Conservation (phyloP, 306 rosid genomes). For the Glycine latifolia region DNA sequence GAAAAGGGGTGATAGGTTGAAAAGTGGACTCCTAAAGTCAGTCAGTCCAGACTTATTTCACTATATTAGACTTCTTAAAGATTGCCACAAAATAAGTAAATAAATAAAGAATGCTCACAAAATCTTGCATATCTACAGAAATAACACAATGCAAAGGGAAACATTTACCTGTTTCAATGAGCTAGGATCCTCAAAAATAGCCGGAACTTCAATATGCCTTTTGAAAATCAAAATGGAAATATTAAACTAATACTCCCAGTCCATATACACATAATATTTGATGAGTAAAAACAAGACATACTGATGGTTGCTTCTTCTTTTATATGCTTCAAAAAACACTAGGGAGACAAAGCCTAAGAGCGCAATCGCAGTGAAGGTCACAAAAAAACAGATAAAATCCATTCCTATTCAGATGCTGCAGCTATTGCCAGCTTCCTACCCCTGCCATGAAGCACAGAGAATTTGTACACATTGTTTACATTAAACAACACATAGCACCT, state of each 20-base stretch:
- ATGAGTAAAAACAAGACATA: conserved; percentile 44
- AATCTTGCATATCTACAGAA: neutral
- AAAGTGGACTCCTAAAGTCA: neutral
- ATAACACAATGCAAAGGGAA: conserved; percentile 31
- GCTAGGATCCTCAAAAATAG: conserved; percentile 82
- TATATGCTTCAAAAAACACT: conserved; percentile 69
- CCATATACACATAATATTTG: neutral
- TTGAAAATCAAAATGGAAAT: conserved; percentile 7
- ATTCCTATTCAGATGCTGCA: conserved; percentile 36
- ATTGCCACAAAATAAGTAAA: neutral
- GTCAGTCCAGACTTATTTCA: conserved; percentile 27
- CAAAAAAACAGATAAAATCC: conserved; percentile 55
- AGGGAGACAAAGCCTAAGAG: conserved; percentile 54
- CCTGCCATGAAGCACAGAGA: conserved; percentile 38
- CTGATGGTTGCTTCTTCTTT: conserved; percentile 78
- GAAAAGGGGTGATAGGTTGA: neutral
- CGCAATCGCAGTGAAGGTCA: conserved; percentile 47
- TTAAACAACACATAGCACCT: conserved; percentile 1
- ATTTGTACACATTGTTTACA: conserved; percentile 9
- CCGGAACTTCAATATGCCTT: conserved; percentile 86
- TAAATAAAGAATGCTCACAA: neutral
- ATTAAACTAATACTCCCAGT: conserved; percentile 31
- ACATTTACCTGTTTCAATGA: conserved; percentile 74
- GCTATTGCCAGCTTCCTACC: conserved; percentile 26
- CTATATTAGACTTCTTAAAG: neutral